Base-by-base conservation (phyloP, 225 moss, liverwort and hornwort genomes). In the Pseudoscleropodium purum region DNA sequence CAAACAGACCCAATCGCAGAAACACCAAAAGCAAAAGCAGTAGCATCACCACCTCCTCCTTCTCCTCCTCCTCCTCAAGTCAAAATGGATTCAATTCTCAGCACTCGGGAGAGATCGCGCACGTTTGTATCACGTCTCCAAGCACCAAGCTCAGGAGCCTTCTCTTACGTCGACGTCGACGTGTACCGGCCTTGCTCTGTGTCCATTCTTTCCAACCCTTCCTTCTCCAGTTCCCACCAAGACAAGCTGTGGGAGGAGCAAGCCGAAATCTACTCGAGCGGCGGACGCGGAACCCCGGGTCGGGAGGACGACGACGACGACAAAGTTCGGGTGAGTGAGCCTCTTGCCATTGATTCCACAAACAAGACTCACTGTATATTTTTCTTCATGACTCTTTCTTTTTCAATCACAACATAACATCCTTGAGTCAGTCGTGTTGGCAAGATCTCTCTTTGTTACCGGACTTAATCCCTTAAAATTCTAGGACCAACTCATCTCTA, bases 201-300 rank as follows among this genome's bases (percentile, higher is more conserved):
- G 65, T 91, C 91, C 84, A 89, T 90, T 56, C 89, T 92, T 25
- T 57, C 91, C 74, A 92, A 94, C 54, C 91, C 92, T 6, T 89
- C 93, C 41, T 94, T 85, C 84, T 94, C 94, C 6, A 89, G 93
- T 90, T 93, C 94, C 34, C 91, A 93, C 81, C 94, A 94, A 88
- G 94, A 94, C 89, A 92, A 84, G 79, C 82, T 94, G 3, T 94
- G 94, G 94, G 94, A 94, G 92, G 94, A 94, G 93, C 94, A 92
- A 82, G 92, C 93, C 5, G 94, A 94, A 15, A 88, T 90, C 84
- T 94, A 93, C 87, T 94, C 94, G 25, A 93, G 94, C 79, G 93
- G 92, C 14, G 94, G 93, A 21, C 91, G 94, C 30, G 93, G 94
- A 27, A 93, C 92, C 12, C 94, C 94, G 3, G 90, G 91, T 7